Conservation (phyloP, 2,329 filamentous ascomycete species). For the Orbilia brochopaga region DNA sequence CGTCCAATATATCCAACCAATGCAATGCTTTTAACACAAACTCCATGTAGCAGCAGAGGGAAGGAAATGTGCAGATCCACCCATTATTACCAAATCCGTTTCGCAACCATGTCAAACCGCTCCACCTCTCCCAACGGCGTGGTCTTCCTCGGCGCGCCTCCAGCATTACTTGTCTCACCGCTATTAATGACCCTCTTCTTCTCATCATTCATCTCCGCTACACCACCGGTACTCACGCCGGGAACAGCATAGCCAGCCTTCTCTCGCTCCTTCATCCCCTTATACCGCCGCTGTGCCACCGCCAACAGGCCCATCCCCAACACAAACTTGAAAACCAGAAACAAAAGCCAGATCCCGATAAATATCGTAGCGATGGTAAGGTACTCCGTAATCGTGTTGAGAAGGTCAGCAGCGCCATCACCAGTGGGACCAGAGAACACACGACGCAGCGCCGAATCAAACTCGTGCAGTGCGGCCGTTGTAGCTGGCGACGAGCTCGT, state of each 20-base stretch:
- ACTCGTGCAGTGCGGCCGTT: constrained; percentile 76
- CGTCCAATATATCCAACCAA: no score
- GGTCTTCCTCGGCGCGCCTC: constrained; percentile 66
- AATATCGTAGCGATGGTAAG: constrained; percentile 63
- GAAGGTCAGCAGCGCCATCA: constrained; percentile 64
- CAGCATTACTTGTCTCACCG: constrained; percentile 70
- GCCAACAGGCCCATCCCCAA: constrained; percentile 85
- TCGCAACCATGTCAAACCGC: constrained; percentile 93
- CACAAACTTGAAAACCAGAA: constrained; percentile 82
- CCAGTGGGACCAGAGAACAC: constrained; percentile 71
- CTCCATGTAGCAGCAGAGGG: neutral
- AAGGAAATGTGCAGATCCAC: neutral
- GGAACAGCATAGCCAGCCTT: constrained; percentile 70
- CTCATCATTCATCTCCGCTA: constrained; percentile 87
- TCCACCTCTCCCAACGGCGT: constrained; percentile 63
- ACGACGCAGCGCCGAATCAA: constrained; percentile 77
- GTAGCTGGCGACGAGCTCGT: constrained; percentile 74
- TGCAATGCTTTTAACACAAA: neutral
- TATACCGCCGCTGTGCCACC: constrained; percentile 79
- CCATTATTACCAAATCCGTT: constrained; percentile 81
- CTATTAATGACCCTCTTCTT: constrained; percentile 83
- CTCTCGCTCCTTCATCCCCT: constrained; percentile 72
- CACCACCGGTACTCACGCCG: constrained; percentile 79
- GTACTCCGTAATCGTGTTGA: constrained; percentile 41
- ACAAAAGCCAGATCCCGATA: constrained; percentile 79